Base-by-base conservation (phyloP, 148 eudicot species). In the Talinum fruticosum region DNA sequence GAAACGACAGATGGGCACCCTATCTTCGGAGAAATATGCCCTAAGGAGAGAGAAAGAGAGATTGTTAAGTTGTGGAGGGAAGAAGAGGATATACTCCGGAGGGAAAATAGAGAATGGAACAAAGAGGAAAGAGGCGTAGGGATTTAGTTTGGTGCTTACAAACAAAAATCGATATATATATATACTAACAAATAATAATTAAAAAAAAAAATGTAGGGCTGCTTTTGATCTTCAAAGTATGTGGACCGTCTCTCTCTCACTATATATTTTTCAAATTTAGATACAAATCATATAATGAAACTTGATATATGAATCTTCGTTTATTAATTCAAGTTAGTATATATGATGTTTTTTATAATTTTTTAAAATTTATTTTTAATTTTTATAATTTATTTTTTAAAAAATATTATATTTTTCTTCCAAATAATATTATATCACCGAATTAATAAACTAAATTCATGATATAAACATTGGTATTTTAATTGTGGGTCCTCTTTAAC, bases 1-100 rank as follows among this genome's bases (percentile, higher is more conserved):
- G 69, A 53, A 35, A 77, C 15, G 35, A 77, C 18, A 44, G 13
- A 71, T 29, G 23, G 10, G 68, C 16, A 66, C 79, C 79, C 79
- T 66, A 19, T 76, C 37, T 47, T 4, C 33, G 30, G 18, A 47
- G 45, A 64, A 57, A 37, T 35, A 35, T 32, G 51, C 21, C 23
- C n/a, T 59, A 8, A 59, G 10, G 64, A 45, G 59, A 45, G 33
- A 44, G 32, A 41, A 4, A 29, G 41, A 23, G 62, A 53, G 66
- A 49, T 73, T 30, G 57, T 5, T 32, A 15, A 49, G 75, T 33
- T 29, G 36, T 13, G 36, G 38, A 66, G 38, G 69, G 38, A 66
- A 66, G 69, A 66, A 14, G 69, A 66, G 36, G 37, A 66, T 59
- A n/a, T 59, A 59, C 64, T n/a, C n/a, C 64, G 5, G 29, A 8